A percentile compares a stretch with the other conserved stretches of the same genome.
phyloP scores from a whole-genome alignment of 257 asterid genomes.

The Jacaranda mimosifolia region DNA sequence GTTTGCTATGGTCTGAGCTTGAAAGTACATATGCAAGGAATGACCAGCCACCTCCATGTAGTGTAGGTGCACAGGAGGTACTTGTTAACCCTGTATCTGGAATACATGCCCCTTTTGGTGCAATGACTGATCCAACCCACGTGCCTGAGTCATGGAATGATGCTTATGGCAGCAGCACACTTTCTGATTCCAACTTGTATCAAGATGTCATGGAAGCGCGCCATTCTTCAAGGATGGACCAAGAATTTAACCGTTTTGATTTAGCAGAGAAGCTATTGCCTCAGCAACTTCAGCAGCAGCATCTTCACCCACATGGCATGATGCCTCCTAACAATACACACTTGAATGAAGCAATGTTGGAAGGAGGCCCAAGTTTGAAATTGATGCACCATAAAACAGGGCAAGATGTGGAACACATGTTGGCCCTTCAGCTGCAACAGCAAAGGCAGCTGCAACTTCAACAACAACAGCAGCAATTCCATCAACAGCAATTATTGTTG shows the following conservation, averaged over 20 bases:
- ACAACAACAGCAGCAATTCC: slow-evolving; percentile 74
- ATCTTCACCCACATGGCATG: slow-evolving; percentile 60
- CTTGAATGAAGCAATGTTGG: slow-evolving; percentile 66
- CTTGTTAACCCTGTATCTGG: slow-evolving; percentile 56
- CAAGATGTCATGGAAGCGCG: slow-evolving; percentile 64
- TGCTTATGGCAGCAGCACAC: slow-evolving; percentile 55
- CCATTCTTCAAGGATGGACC: slow-evolving; percentile 60
- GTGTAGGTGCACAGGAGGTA: slow-evolving; percentile 53
- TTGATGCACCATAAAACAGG: slow-evolving; percentile 65
- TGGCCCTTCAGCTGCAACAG: slow-evolving; percentile 80
- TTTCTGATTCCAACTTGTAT: slow-evolving; percentile 60
- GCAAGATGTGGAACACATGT: slow-evolving; percentile 69
- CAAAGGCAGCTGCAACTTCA: slow-evolving; percentile 83
- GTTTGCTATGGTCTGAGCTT: slow-evolving; percentile 91
- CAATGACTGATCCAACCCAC: slow-evolving; percentile 50
- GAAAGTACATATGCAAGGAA: slow-evolving; percentile 73
- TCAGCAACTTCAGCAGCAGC: slow-evolving; percentile 65
- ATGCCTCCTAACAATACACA: slow-evolving; percentile 60
- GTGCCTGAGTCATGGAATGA: slow-evolving; percentile 72
- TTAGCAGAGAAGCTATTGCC: slow-evolving; percentile 69
- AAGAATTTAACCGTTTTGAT: slow-evolving; percentile 60
- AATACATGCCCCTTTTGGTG: slow-evolving; percentile 56
- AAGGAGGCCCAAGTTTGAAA: slow-evolving; percentile 58
- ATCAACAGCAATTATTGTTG: slow-evolving; percentile 81
- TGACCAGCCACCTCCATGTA: slow-evolving; percentile 52